Conservation (phyloP, 495 filamentous ascomycete species). For the Endocarpon pusillum region DNA sequence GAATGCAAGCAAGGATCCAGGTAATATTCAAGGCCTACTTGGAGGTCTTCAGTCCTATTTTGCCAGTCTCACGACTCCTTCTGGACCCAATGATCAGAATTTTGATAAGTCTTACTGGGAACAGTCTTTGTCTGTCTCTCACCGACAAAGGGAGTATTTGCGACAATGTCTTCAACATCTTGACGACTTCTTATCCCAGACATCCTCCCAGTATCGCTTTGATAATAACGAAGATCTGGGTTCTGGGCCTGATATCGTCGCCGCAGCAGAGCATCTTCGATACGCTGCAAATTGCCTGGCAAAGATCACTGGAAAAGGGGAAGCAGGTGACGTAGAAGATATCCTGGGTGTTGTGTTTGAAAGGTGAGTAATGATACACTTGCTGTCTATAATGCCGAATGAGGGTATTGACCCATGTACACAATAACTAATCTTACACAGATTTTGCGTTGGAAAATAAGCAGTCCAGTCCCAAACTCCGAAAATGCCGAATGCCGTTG, state of each 20-base stretch:
- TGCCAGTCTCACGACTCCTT: constrained; percentile 48
- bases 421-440: constrained; percentile 13
- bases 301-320: constrained; percentile 74
- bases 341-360: constrained; percentile 96
- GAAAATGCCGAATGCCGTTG: too few species aligned
- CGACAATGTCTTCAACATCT: constrained; percentile 51
- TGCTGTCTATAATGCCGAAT: background rate
- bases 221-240: constrained; percentile 17
- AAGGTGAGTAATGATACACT: constrained; percentile 40
- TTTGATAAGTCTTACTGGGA: constrained; percentile 44
- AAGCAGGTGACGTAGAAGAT: constrained; percentile 85
- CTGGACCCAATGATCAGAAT: constrained; percentile 23
- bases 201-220: constrained; percentile 6
- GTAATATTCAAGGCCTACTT: constrained; percentile 52
- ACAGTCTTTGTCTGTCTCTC: constrained; percentile 77
- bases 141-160: constrained; percentile 72
- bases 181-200: constrained; percentile 42
- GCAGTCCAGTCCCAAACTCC: too few species aligned
- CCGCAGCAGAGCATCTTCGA: constrained; percentile 81
- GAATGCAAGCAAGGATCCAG: constrained; percentile 30
- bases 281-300: constrained; percentile 64
- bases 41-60: constrained; percentile 51
- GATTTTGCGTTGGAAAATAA: constrained; percentile 61
- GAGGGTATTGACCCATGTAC: constrained; percentile 12
- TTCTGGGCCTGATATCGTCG: constrained; percentile 57